These are phyloP conservation scores for Infundibulicybe gibba DNA, from an alignment of 768 basidiomycete genomes.

Conservation along the genomic window DNA sequence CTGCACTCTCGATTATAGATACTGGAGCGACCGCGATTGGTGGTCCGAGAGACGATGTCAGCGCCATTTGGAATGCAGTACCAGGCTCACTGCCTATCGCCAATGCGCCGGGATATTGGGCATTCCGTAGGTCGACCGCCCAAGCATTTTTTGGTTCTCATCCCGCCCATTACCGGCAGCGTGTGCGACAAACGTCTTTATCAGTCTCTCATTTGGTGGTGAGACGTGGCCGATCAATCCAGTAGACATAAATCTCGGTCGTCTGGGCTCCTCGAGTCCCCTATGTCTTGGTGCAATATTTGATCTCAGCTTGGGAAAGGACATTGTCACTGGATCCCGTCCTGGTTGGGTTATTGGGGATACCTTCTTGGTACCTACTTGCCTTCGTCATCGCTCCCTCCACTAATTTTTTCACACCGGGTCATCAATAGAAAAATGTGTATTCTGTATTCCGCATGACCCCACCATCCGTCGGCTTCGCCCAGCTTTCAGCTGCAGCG, in stretches of 20 bases:
- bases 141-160: not conserved
- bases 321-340: conserved; percentile 30
- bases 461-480: too few relatives aligned
- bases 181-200: conserved; percentile 51
- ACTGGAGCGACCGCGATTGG: conserved; percentile 95
- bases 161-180: too few relatives aligned
- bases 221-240: conserved; percentile 72
- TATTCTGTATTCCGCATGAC: too few relatives aligned
- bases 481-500: too few relatives aligned
- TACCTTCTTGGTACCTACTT: conserved; percentile 65
- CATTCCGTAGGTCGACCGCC: conserved; percentile 59
- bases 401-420: too few relatives aligned
- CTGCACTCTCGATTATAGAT: conserved; percentile 77
- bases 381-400: too few relatives aligned
- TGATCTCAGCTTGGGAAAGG: conserved; percentile 53
- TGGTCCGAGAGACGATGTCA: conserved; percentile 63
- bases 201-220: conserved; percentile 76
- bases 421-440: too few relatives aligned
- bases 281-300: conserved; percentile 69
- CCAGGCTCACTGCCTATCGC: conserved; percentile 45
- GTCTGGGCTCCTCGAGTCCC: conserved; percentile 24
- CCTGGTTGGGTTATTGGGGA: conserved; percentile 71
- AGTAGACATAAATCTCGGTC: conserved; percentile 79
- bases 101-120: conserved; percentile 63
- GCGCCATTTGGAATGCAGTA: conserved; percentile 63